These are phyloP conservation scores for Alectoria sarmentosa DNA, from an alignment of 495 filamentous ascomycete species.

Conservation along the genomic window DNA sequence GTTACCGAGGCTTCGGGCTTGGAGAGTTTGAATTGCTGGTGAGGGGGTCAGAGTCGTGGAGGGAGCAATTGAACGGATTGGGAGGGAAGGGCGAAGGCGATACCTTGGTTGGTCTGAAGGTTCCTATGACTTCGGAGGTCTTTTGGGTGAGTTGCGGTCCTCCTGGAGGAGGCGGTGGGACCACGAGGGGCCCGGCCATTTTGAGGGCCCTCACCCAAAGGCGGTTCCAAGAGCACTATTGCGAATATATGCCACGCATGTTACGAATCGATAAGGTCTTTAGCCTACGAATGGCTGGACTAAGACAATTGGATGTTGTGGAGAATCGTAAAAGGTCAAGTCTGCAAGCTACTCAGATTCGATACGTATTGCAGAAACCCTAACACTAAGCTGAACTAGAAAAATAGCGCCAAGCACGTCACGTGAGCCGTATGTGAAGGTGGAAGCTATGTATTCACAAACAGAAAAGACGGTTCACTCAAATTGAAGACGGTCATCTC, in stretches of 20 bases:
- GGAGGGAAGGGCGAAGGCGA: not conserved
- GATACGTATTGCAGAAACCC: not conserved
- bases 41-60: not conserved
- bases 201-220: not conserved
- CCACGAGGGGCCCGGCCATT: constrained; percentile 26
- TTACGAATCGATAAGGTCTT: not conserved
- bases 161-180: constrained; percentile 27
- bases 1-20: constrained; percentile 36
- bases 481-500: too few species aligned
- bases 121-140: constrained; percentile 42
- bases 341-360: too few species aligned
- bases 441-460: too few species aligned
- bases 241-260: not conserved
- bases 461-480: too few species aligned
- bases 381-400: constrained; percentile 14
- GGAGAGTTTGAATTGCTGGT: constrained; percentile 25
- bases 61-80: not conserved
- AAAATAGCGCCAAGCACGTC: too few species aligned
- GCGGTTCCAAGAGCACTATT: not conserved
- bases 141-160: constrained; percentile 35
- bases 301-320: not conserved
- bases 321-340: not conserved
- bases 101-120: constrained; percentile 43
- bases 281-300: not conserved
- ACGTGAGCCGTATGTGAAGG: too few species aligned